A percentile compares a stretch with the other conserved stretches of the same genome.
Evolutionary conservation across 345 rosid species (phyloP).

Genomic region (Hibiscus mutabilis): DNA sequence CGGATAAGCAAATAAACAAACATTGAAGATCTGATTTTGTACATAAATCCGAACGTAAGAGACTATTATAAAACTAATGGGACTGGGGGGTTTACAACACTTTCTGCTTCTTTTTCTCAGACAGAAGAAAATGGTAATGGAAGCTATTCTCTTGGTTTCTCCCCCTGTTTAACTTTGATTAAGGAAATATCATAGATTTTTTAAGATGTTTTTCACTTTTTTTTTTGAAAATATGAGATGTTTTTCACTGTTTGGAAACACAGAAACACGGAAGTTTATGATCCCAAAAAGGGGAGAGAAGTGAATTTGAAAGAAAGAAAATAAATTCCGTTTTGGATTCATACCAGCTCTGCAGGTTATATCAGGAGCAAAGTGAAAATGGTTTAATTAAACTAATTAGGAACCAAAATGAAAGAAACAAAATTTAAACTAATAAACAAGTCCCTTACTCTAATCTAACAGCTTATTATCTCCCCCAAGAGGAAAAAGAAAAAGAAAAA

Average conservation of each 20-base stretch:
- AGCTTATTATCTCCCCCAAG: constrained; percentile 19
- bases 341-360: constrained; percentile 28
- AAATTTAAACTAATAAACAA: constrained; percentile 17
- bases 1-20: constrained; percentile 1
- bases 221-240: too few species aligned
- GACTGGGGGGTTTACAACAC: constrained; percentile 32
- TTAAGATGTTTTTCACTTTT: not conserved
- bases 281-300: constrained; percentile 1
- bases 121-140: constrained; percentile 16
- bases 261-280: constrained; percentile 7
- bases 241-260: constrained; percentile 1
- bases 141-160: not conserved
- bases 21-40: not conserved
- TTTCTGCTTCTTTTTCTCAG: constrained; percentile 42
- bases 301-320: not conserved
- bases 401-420: constrained; percentile 11
- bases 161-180: not conserved
- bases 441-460: constrained; percentile 22
- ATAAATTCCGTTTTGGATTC: constrained; percentile 21
- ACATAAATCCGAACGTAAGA: constrained; percentile 8
- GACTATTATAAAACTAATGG: constrained; percentile 4
- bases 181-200: constrained; percentile 2
- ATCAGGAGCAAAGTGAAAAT: constrained; percentile 25
- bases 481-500: not conserved
- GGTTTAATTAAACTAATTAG: constrained; percentile 27